Evolutionary conservation across 352 stramenopile genomes (phyloP).

Genomic region (Pilasporangium apinafurcum): DNA sequence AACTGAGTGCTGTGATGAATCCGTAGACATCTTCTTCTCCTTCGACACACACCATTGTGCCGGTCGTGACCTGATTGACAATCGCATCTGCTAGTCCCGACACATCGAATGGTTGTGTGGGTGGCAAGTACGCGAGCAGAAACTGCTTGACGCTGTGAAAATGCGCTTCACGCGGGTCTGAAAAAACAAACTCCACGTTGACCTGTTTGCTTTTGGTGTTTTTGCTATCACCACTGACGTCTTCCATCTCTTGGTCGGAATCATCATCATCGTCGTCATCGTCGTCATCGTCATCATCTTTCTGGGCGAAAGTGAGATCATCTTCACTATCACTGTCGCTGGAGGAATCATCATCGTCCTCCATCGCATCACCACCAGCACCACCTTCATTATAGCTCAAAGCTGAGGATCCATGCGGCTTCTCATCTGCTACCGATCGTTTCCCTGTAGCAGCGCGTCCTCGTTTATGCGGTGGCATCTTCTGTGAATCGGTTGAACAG

Average conservation of each 20-base stretch:
- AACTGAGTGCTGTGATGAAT: conserved; percentile 78
- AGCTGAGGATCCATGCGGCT: no score
- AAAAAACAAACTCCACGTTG: conserved; percentile 82
- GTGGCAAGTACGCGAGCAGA: conserved; percentile 60
- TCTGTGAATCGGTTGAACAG: no score
- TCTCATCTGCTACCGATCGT: conserved; percentile 2
- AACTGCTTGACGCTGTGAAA: conserved; percentile 88
- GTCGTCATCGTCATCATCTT: conserved; percentile 19
- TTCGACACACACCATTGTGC: conserved; percentile 79
- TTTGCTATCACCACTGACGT: conserved; percentile 4
- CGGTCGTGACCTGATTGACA: conserved; percentile 60
- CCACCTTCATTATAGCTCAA: conserved; percentile 10
- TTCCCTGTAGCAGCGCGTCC: conserved; percentile 12
- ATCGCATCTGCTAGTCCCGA: conserved; percentile 75
- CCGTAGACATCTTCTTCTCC: conserved; percentile 78
- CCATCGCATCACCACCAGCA: conserved; percentile 17
- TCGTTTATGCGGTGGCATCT: conserved; percentile 30
- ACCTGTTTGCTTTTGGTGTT: conserved; percentile 25
- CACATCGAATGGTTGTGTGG: conserved; percentile 73
- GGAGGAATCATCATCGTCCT: conserved; percentile 45
- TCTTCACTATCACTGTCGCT: conserved; percentile 44
- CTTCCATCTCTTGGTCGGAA: conserved; percentile 47
- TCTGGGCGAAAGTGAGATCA: conserved; percentile 52
- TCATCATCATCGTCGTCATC: conserved; percentile 53
- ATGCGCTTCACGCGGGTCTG: conserved; percentile 67